Evolutionary conservation across 2,329 filamentous ascomycete genomes (phyloP).

Genomic region (Mycosphaerella arachidis): DNA sequence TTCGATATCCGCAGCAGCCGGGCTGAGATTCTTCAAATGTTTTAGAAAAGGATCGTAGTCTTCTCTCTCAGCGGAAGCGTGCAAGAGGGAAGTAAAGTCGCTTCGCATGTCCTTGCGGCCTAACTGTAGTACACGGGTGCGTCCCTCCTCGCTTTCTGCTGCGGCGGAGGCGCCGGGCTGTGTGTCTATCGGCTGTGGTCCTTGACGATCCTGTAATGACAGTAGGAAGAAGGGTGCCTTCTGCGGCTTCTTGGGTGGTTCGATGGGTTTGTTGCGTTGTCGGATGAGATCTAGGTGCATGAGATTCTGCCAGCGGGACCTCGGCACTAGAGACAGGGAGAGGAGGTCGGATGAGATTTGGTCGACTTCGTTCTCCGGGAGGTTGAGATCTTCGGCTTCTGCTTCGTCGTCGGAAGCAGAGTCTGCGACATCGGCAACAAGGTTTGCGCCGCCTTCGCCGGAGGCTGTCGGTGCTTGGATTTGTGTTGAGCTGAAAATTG

Average conservation of each 20-base stretch:
- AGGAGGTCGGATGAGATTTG: conserved; percentile 71
- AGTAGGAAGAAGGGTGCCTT: conserved; percentile 96
- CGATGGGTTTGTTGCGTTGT: conserved; percentile 88
- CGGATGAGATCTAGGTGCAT: conserved; percentile 86
- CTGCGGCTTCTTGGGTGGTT: conserved; percentile 84
- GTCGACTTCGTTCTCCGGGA: conserved; percentile 43
- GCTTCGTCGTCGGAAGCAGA: conserved; percentile 47
- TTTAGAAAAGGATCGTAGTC: conserved; percentile 67
- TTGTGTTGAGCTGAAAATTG: conserved; percentile 43
- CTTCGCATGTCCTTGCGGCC: conserved; percentile 10
- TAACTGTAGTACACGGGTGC: conserved; percentile 31
- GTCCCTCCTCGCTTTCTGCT: conserved; percentile 31
- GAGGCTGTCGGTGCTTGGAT: conserved; percentile 62
- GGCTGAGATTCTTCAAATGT: conserved; percentile 74
- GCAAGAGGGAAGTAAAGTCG: conserved; percentile 48
- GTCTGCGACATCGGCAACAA: conserved; percentile 72
- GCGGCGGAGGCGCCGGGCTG: conserved; percentile 15
- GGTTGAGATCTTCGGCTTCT: conserved; percentile 49
- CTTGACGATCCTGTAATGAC: conserved; percentile 47
- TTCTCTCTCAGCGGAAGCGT: conserved; percentile 43
- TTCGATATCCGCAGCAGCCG: conserved; percentile 83
- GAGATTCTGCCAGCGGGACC: conserved; percentile 88
- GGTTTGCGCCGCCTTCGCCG: conserved; percentile 71
- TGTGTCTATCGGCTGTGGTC: conserved; percentile 6
- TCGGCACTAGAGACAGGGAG: conserved; percentile 84